A percentile compares a stretch with the other conserved stretches of the same genome.
Conservation (phyloP, 805 yeast species). For the Pichia nanzhaoensis region DNA sequence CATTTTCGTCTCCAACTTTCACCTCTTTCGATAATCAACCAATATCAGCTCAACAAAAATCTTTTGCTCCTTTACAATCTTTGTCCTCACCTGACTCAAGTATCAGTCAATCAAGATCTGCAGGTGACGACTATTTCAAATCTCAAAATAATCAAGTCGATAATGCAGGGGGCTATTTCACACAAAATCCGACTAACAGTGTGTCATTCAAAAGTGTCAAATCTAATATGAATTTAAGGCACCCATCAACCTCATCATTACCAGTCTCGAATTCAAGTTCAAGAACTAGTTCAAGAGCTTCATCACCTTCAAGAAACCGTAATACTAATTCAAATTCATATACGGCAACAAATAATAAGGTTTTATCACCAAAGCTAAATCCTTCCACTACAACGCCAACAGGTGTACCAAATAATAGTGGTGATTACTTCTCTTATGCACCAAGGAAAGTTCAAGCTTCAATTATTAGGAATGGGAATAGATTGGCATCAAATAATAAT, state of each 20-base stretch:
- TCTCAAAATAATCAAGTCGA: constrained; percentile 3
- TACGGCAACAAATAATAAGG: neutral
- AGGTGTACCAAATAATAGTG: neutral
- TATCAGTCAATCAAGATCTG: constrained; percentile 6
- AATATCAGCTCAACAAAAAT: neutral
- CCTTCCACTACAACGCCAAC: constrained; percentile 8
- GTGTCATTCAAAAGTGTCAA: constrained; percentile 10
- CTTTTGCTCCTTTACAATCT: too few relatives aligned
- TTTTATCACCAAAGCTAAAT: constrained; percentile 6
- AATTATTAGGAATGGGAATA: constrained; percentile 11
- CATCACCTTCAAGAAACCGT: constrained; percentile 8
- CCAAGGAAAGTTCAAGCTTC: constrained; percentile 13
- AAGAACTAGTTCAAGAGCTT: constrained; percentile 12
- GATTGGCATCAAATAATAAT: constrained; percentile 9
- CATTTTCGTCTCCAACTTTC: constrained; percentile 3
- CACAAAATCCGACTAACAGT: neutral
- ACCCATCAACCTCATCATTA: constrained; percentile 1
- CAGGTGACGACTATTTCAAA: constrained; percentile 6
- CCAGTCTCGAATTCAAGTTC: constrained; percentile 1
- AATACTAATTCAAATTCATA: neutral
- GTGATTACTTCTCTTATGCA: constrained; percentile 16
- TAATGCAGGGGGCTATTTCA: neutral
- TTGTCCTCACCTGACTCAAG: constrained; percentile 1
- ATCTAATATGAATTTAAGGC: constrained; percentile 2
- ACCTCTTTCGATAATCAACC: neutral